Evolutionary conservation across 768 basidiomycete genomes (phyloP), one percentile per base, ranked within the genome.

Genomic region (Lactifluus subvellereus): DNA sequence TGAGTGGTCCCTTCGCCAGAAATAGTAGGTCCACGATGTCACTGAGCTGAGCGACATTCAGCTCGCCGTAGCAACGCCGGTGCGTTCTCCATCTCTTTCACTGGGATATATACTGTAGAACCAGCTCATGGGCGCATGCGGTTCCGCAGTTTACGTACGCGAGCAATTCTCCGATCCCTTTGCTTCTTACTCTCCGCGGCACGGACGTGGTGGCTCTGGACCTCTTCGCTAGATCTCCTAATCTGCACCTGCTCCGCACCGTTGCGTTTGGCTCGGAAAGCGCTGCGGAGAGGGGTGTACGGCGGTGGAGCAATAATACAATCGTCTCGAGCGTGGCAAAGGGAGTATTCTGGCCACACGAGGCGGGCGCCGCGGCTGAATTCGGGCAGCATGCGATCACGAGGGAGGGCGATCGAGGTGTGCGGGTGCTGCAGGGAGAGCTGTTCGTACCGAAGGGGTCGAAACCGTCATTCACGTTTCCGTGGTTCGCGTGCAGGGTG

Each of bases 1-100:
- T 77, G 67, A 59, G 78, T 60, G n/a, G 18, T 32, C 4, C 48
- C 10, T n/a, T 64, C 18, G 13, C 30, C 14, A 22, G 3, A 5
- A 10, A 13, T 2, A 20, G 10, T 13, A 37, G 37, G 37, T 9
- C 10, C 14, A 11, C 38, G 9, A 30, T 27, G n/a, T 7, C 45
- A 45, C 47, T 61, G 22, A 61, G 9, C n/a, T 9, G 32, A 32
- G 30, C 11, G n/a, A 16, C 11, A 5, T 16, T 38, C 63, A 84
- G 82, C 69, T 82, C 11, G 78, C 82, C 4, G 69, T 84, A 35
- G 81, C 81, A 18, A 79, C 72, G 43, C 83, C 84, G 13, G 79
- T 80, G 69, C 68, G 74, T 65, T 8, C 16, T 16, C 18, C 32
- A 14, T n/a, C 7, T 43, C 49, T 38, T 38, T 52, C 8, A 22